Conservation (phyloP, 2,329 filamentous ascomycete genomes). For the Fusarium armeniacum region DNA sequence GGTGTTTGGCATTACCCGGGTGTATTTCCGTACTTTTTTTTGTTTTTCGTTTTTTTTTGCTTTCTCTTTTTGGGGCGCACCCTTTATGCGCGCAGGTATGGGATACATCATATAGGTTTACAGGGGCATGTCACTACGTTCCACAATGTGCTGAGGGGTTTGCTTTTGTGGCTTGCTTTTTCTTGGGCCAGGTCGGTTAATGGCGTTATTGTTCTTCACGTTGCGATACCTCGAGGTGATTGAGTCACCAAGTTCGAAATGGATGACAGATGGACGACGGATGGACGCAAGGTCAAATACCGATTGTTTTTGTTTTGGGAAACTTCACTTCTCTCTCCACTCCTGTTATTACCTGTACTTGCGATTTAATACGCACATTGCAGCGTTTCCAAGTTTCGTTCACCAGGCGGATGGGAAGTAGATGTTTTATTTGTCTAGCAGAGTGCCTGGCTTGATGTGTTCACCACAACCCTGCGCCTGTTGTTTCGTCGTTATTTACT, state of each 20-base stretch:
- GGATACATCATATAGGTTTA: conserved; percentile 46
- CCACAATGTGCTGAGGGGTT: conserved; percentile 36
- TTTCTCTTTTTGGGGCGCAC: conserved; percentile 21
- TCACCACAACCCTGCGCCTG: conserved; percentile 48
- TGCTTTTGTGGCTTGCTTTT: conserved; percentile 22
- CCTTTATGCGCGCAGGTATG: conserved; percentile 40
- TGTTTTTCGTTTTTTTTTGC: not conserved
- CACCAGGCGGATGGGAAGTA: conserved; percentile 27
- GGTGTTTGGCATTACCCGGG: conserved; percentile 42
- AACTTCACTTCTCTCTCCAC: conserved; percentile 38
- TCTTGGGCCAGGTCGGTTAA: conserved; percentile 32
- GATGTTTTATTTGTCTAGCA: conserved; percentile 31
- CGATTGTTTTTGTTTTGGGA: conserved; percentile 33
- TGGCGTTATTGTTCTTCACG: conserved; percentile 39
- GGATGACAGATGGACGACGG: conserved; percentile 32
- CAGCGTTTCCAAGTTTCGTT: conserved; percentile 15
- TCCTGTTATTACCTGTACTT: conserved; percentile 30
- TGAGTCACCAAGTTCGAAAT: conserved; percentile 30
- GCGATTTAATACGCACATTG: conserved; percentile 28
- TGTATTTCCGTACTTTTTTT: conserved; percentile 13
- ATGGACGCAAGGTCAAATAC: conserved; percentile 37
- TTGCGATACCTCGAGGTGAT: conserved; percentile 46
- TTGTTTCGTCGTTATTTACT: conserved; percentile 46
- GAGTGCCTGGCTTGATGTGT: conserved; percentile 44
- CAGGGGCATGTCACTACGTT: conserved; percentile 43